A percentile compares a stretch with the other conserved stretches of the same genome.
These are phyloP conservation scores for Yamadazyma siamensis DNA, from an alignment of 1,139 yeast genomes.

Conservation along the genomic window DNA sequence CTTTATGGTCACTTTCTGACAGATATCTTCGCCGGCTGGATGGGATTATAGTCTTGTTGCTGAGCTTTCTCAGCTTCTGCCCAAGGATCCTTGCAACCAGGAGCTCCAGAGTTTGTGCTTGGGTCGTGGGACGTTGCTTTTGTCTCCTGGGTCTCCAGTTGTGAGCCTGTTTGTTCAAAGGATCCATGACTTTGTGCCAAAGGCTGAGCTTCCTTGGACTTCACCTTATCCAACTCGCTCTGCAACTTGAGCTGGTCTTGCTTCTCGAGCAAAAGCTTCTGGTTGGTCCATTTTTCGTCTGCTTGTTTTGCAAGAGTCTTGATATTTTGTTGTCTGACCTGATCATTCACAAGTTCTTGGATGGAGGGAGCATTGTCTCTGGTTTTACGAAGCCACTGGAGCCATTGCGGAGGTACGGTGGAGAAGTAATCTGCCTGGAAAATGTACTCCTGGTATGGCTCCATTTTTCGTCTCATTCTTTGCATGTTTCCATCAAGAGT, in stretches of 20 bases:
- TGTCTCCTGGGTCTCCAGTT: background rate
- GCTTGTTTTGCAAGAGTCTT: conserved; percentile 57
- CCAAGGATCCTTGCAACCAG: conserved; percentile 30
- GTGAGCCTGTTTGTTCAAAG: background rate
- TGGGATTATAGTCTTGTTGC: conserved; percentile 26
- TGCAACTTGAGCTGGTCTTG: conserved; percentile 31
- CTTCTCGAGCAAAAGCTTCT: conserved; percentile 33
- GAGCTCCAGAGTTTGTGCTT: conserved; percentile 3
- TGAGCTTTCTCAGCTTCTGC: conserved; percentile 30
- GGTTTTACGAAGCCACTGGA: conserved; percentile 73
- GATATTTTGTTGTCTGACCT: conserved; percentile 52
- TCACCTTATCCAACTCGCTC: conserved; percentile 32
- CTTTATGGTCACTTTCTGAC: conserved; percentile 8
- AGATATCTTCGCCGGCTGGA: conserved; percentile 25
- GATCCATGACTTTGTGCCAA: background rate
- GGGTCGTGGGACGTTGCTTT: background rate
- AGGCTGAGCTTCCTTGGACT: conserved; percentile 5
- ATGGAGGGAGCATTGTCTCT: conserved; percentile 59
- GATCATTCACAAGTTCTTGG: conserved; percentile 58
- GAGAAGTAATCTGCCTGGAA: conserved; percentile 49
- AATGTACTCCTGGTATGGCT: conserved; percentile 39
- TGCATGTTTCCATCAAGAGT: conserved; percentile 46
- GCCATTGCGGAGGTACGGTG: conserved; percentile 69
- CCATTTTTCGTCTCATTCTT: conserved; percentile 47
- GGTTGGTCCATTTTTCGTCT: conserved; percentile 54